phyloP scores from a whole-genome alignment of 371 early-diverging fungal species.

The Nematocida sp. region DNA sequence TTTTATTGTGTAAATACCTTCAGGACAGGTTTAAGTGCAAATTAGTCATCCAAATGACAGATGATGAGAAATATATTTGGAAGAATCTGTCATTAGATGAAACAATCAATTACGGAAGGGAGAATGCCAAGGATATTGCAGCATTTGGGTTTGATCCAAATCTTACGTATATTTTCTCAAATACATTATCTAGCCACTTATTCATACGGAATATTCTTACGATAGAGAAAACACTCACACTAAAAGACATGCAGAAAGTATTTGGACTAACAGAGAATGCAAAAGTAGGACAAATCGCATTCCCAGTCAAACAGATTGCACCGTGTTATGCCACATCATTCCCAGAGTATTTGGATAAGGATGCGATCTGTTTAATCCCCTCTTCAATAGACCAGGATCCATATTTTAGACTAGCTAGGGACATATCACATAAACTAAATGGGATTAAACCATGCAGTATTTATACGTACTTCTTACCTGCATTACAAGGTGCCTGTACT shows the following conservation, averaged over 20 bases:
- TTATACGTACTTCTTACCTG: slow-evolving; percentile 93
- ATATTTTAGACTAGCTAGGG: slow-evolving; percentile 95
- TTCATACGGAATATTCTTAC: slow-evolving; percentile 65
- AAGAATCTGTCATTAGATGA: slow-evolving; percentile 81
- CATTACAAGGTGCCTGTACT: slow-evolving; percentile 77
- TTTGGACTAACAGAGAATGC: slow-evolving; percentile 65
- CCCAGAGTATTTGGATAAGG: slow-evolving; percentile 70
- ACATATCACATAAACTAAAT: slow-evolving; percentile 85
- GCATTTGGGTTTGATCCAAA: slow-evolving; percentile 93
- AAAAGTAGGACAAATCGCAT: slow-evolving; percentile 66
- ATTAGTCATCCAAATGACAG: slow-evolving; percentile 95
- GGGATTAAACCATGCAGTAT: slow-evolving; percentile 90
- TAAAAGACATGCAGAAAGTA: slow-evolving; percentile 68
- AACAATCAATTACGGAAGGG: slow-evolving; percentile 75
- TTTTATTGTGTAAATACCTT: slow-evolving; percentile 91
- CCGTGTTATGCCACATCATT: slow-evolving; percentile 68
- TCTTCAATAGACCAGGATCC: slow-evolving; percentile 99
- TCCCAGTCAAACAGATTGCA: slow-evolving; percentile 68
- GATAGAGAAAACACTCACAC: slow-evolving; percentile 62
- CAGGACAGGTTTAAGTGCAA: slow-evolving; percentile 93
- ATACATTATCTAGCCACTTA: slow-evolving; percentile 83
- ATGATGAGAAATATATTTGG: slow-evolving; percentile 98
- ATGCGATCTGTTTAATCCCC: slow-evolving; percentile 91
- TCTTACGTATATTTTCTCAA: slow-evolving; percentile 95
- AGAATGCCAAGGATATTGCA: slow-evolving; percentile 93